Base-by-base conservation (phyloP, 176 grass and related monocot genomes). In the Poa pratensis region DNA sequence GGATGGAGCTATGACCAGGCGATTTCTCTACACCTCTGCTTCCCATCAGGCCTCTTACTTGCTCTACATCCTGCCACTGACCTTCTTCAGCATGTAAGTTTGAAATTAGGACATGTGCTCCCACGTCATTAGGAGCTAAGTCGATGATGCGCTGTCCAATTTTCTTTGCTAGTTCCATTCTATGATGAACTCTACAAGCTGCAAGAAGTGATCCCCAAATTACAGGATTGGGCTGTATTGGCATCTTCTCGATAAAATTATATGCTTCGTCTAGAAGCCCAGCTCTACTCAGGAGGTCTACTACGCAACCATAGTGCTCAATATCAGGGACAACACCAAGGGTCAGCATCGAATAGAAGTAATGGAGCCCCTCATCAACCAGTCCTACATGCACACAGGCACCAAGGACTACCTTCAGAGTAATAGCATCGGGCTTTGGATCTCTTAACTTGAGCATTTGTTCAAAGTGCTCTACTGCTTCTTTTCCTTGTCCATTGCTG, bases 151-250 rank as follows among this genome's bases (percentile, higher is more conserved):
- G 58, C 40, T 77, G 76, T 17, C 58, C 76, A 68, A 91, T 86
- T 86, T 18, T 89, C 80, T 81, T 85, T 28, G 76, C 92, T 53
- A 95, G 67, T 73, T 91, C 90, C 32, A 82, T 78, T 85, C 78
- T 90, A 16, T 76, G 72, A 72, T 95, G 85, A 73, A 93, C 78
- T 84, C 91, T 64, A 84, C 92, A 95, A 26, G 89, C 91, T 45
- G 95, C 77, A 85, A 97, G 92, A 80, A 97, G 82, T 73, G 90
- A 93, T 23, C 92, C 91, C 89, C 88, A 95, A 65, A 93, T 91
- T 67, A 97, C 89, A 88, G 76, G 46, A 82, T 95, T 97, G 5
- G 87, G 73, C 20, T 87, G 66, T 83, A 88, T 30, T 73, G 92
- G 88, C 87, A 95, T 97, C 34, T 87, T 93, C 35, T 88, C 82